Evolutionary conservation across 2,329 filamentous ascomycete species (phyloP).

Genomic region (Pyrenochaeta sp.): DNA sequence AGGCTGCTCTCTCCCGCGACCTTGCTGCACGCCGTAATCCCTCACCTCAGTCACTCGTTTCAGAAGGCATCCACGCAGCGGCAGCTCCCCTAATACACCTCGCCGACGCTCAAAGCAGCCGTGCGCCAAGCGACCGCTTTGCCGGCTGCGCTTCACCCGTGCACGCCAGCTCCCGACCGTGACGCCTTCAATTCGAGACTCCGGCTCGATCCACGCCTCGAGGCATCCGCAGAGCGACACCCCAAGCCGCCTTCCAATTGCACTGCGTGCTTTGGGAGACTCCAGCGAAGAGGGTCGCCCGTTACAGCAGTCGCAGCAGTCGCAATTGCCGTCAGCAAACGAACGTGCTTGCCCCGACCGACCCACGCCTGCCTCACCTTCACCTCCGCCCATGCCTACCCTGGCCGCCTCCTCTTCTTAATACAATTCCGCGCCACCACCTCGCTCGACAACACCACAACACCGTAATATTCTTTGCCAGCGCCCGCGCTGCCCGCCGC

Average conservation of each 20-base stretch:
- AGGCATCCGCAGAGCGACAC: conserved; percentile 3
- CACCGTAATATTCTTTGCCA: conserved; percentile 27
- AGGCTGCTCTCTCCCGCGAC: conserved; percentile 21
- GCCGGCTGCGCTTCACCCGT: conserved; percentile 29
- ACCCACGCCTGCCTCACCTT: conserved; percentile 5
- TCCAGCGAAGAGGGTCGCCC: no score
- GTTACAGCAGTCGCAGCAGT: conserved; percentile 9
- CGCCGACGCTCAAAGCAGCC: no score
- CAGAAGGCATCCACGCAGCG: conserved; percentile 23
- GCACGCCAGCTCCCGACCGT: conserved; percentile 23
- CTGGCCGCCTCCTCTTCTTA: conserved; percentile 22
- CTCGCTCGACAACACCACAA: no score
- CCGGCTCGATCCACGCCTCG: neutral
- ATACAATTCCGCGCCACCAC: no score
- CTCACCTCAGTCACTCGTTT: conserved; percentile 52
- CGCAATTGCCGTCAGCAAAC: conserved; percentile 14
- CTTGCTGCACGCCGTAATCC: conserved; percentile 21
- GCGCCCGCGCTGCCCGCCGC: conserved; percentile 27
- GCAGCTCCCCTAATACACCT: no score
- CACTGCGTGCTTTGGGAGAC: conserved; percentile 6
- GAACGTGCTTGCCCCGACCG: neutral
- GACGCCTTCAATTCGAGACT: conserved; percentile 8
- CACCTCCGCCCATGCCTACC: conserved; percentile 20
- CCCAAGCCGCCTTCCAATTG: conserved; percentile 6
- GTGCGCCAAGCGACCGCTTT: conserved; percentile 26